phyloP scores from a whole-genome alignment of 2,329 filamentous ascomycete species.

The Didymellaceae sp. region DNA sequence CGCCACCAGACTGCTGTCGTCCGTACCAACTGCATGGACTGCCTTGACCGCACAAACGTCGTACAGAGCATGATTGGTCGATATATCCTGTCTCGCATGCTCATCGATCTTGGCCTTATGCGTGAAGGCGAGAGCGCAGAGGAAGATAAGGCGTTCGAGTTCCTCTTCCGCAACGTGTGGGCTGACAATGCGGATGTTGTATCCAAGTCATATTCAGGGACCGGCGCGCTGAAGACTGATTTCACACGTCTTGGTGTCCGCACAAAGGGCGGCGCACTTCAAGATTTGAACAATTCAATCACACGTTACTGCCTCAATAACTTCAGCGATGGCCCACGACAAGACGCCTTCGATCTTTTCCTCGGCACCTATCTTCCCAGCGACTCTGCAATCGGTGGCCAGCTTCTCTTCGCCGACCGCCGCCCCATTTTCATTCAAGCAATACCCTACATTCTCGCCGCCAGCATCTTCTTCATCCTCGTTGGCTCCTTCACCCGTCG shows the following conservation, averaged over 20 bases:
- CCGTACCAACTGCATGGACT: slow-evolving; percentile 99
- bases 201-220: slow-evolving; percentile 90
- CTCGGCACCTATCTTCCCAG: slow-evolving; percentile 83
- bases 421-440: slow-evolving; percentile 87
- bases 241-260: slow-evolving; percentile 92
- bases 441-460: slow-evolving; percentile 88
- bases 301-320: slow-evolving; percentile 94
- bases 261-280: slow-evolving; percentile 82
- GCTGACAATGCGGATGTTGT: slow-evolving; percentile 98
- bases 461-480: slow-evolving; percentile 82
- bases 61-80: slow-evolving; percentile 97
- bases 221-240: slow-evolving; percentile 96
- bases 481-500: slow-evolving; percentile 76
- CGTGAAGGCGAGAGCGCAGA: slow-evolving; percentile 76
- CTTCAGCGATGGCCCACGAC: slow-evolving; percentile 89
- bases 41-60: slow-evolving; percentile 95
- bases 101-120: slow-evolving; percentile 83
- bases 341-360: slow-evolving; percentile 96
- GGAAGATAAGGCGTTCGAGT: slow-evolving; percentile 82
- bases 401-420: slow-evolving; percentile 80
- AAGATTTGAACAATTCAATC: slow-evolving; percentile 86
- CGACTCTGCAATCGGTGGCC: slow-evolving; percentile 71
- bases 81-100: slow-evolving; percentile 85
- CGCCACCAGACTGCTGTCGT: slow-evolving; percentile 87
- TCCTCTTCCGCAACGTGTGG: slow-evolving; percentile 96